Percentiles rank a stretch among this genome's conserved stretches.
Conservation (phyloP, 768 basidiomycete species). For the Boletus reticulatus region DNA sequence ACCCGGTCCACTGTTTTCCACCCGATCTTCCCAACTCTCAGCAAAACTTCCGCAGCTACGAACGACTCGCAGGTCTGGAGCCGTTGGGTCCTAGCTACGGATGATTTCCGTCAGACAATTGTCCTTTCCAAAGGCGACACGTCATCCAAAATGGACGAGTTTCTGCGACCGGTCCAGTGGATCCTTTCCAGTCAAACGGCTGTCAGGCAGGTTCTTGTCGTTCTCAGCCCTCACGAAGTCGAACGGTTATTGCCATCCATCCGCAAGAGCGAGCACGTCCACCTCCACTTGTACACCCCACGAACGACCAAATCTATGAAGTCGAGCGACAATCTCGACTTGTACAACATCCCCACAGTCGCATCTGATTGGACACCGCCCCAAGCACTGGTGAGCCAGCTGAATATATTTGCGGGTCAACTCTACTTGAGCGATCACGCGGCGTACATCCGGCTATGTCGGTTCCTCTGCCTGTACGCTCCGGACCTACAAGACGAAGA, state of each 20-base stretch:
- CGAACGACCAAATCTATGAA: slow-evolving; percentile 32
- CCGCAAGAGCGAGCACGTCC: slow-evolving; percentile 29
- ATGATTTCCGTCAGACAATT: slow-evolving; percentile 14
- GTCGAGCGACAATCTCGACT: slow-evolving; percentile 34
- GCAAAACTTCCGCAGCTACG: slow-evolving; percentile 3
- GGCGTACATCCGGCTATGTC: slow-evolving; percentile 36
- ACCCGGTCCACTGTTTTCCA: slow-evolving; percentile 17
- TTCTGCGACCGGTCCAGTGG: slow-evolving; percentile 43
- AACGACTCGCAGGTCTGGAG: slow-evolving; percentile 22
- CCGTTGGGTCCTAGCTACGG: slow-evolving; percentile 10
- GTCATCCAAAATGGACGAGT: slow-evolving; percentile 24
- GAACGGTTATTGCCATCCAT: slow-evolving; percentile 39
- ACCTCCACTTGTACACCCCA: slow-evolving; percentile 43
- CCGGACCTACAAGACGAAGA: slow-evolving; percentile 45
- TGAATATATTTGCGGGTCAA: slow-evolving; percentile 47
- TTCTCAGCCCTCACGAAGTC: slow-evolving; percentile 42
- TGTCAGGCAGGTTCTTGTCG: slow-evolving; percentile 29
- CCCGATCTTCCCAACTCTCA: slow-evolving; percentile 12
- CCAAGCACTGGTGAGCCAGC: slow-evolving; percentile 25
- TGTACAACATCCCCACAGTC: slow-evolving; percentile 23
- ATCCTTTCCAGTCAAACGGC: slow-evolving; percentile 37
- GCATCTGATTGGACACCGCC: slow-evolving; percentile 15
- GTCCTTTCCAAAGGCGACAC: neutral
- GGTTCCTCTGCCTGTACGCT: slow-evolving; percentile 37
- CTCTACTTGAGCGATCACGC: slow-evolving; percentile 36